Conservation (phyloP, 1,284 basidiomycete genomes). For the Cryptococcus maquisensis region DNA sequence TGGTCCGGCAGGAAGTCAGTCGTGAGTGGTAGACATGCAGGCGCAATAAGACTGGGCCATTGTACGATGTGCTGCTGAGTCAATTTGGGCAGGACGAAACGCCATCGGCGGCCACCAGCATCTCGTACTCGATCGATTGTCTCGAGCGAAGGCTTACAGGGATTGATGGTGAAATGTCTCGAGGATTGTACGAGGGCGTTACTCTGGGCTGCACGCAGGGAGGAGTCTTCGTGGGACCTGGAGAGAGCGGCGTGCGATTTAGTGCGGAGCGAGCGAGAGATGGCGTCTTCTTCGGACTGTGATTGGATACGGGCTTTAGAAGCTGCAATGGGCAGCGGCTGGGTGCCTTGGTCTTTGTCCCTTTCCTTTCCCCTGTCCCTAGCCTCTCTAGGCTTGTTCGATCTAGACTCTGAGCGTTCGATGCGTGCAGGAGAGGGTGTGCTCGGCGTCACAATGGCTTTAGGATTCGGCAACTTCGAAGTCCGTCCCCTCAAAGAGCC, state of each 20-base stretch:
- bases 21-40: conserved; percentile 83
- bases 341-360: conserved; percentile 14
- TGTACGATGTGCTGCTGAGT: conserved; percentile 76
- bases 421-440: conserved; percentile 24
- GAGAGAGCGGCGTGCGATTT: conserved; percentile 6
- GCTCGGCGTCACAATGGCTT: conserved; percentile 25
- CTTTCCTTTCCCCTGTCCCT: conserved; percentile 5
- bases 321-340: conserved; percentile 37
- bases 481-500: conserved; percentile 25
- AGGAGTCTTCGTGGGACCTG: conserved; percentile 31
- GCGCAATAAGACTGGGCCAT: conserved; percentile 81
- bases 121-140: conserved; percentile 14
- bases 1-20: conserved; percentile 81
- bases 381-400: conserved; percentile 2
- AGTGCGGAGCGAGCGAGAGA: conserved; percentile 16
- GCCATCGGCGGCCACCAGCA: conserved; percentile 72
- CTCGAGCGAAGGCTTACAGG: conserved; percentile 38
- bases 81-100: conserved; percentile 75
- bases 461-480: conserved; percentile 18
- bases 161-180: conserved; percentile 44
- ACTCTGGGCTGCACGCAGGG: conserved; percentile 28
- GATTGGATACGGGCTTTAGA: conserved; percentile 3
- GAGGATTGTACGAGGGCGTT: conserved; percentile 19
- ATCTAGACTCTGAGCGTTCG: neutral
- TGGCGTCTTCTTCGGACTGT: conserved; percentile 25